Evolutionary conservation across 2,329 filamentous ascomycete species (phyloP), one percentile per base, ranked within the genome.

Genomic region (Fusarium albidum): DNA sequence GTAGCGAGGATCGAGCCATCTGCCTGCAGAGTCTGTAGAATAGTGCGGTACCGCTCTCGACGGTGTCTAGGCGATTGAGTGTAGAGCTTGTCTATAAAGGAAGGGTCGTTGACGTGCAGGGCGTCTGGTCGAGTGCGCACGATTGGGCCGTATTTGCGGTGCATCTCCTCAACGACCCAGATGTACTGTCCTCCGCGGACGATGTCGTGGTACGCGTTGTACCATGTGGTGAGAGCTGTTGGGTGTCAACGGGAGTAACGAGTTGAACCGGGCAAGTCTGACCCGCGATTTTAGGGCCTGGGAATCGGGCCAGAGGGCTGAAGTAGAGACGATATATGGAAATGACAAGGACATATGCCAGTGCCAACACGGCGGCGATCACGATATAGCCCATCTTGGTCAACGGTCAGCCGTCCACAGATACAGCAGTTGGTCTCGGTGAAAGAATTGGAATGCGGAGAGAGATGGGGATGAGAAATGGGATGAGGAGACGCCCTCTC

Each of bases 61-160:
- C 52, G 48, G 8, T 15, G 42, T 11, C 46, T 54, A 1, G 50
- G 48, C 1, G 55, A 58, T 12, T 58, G 55, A 3, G 49, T 34
- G 34, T 67, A 68, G 9, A 67, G 49, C 33, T 37, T 43, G 26
- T 68, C 59, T 14, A 63, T 65, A 29, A 65, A 68, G 9, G 60
- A 45, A 0, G 68, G 66, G 26, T 72, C 64, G 25, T 65, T 56
- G 38, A 71, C 60, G 41, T 69, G 65, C 0, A 72, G 43, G 15
- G 65, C 57, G 37, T 63, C 48, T 1, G 69, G 68, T 3, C 47
- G 61, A 17, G 67, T 71, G 6, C 70, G 67, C 3, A 71, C 59
- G 15, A 72, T 68, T 2, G 69, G 68, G 3, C 69, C 69, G 57
- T 79, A 79, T 26, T 69, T 64, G 13, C 67, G 60, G 53, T 79